These are phyloP conservation scores for Cercospora zeina DNA, from an alignment of 2,329 filamentous ascomycete species.

Conservation along the genomic window DNA sequence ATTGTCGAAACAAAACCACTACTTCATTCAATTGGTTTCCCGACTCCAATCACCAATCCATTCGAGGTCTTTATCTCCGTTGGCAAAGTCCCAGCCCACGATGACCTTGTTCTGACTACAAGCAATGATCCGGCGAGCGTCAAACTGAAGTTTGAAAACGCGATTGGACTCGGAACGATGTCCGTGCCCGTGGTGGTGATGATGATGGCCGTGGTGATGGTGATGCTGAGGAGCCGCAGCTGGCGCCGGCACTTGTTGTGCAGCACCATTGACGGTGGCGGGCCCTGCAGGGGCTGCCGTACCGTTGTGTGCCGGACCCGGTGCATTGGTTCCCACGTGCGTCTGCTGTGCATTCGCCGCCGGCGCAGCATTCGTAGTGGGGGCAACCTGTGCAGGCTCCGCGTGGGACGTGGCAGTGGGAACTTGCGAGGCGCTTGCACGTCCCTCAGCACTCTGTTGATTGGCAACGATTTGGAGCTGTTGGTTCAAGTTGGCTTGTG, in stretches of 20 bases:
- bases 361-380: constrained; percentile 10
- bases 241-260: constrained; percentile 34
- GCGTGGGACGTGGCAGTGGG: constrained; percentile 4
- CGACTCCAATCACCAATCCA: constrained; percentile 39
- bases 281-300: neutral
- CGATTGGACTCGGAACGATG: constrained; percentile 52
- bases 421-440: constrained; percentile 5
- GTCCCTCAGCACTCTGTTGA: constrained; percentile 22
- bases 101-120: constrained; percentile 90
- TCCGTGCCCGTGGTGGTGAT: constrained; percentile 26
- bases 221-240: constrained; percentile 39
- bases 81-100: constrained; percentile 97
- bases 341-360: constrained; percentile 2
- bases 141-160: constrained; percentile 96
- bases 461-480: constrained; percentile 23
- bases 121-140: constrained; percentile 88
- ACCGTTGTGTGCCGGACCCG: neutral
- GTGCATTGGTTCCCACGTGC: neutral
- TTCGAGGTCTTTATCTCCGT: constrained; percentile 67
- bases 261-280: constrained; percentile 11
- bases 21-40: constrained; percentile 33
- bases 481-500: constrained; percentile 23
- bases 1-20: neutral
- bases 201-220: constrained; percentile 33
- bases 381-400: neutral